These are phyloP conservation scores for Chaetoceros tenuissimus DNA, from an alignment of 108 stramenopile species.

Conservation along the genomic window DNA sequence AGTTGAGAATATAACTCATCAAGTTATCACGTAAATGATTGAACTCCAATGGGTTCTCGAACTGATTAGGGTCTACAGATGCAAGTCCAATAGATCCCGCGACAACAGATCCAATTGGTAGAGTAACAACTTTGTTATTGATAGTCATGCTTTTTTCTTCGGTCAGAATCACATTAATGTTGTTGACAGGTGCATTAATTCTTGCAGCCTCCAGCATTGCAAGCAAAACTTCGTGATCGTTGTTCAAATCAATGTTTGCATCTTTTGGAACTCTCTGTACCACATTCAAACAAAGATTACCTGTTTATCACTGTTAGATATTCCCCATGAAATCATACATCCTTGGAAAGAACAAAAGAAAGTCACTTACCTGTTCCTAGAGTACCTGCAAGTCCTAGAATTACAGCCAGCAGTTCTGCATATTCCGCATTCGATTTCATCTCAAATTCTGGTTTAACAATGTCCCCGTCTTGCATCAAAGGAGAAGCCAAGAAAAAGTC, in stretches of 20 bases:
- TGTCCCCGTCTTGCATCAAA: no score
- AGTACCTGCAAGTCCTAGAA: background rate
- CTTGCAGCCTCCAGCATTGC: conserved; percentile 1
- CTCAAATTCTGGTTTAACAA: no score
- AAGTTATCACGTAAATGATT: background rate
- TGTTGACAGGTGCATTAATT: conserved; percentile 1
- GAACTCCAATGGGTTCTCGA: background rate
- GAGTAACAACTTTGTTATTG: background rate
- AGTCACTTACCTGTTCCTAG: background rate
- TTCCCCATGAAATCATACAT: no score
- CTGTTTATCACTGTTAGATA: no score
- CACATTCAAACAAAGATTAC: background rate
- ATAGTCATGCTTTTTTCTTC: background rate
- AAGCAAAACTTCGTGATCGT: background rate
- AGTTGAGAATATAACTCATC: background rate
- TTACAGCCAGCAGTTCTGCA: background rate
- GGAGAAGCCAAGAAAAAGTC: no score
- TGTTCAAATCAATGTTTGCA: background rate
- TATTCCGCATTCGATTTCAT: background rate
- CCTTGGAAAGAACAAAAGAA: no score
- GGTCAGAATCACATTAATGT: background rate
- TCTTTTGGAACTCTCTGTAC: background rate
- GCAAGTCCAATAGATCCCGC: conserved; percentile 1
- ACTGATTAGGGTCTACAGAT: background rate
- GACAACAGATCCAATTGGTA: background rate